A percentile compares a stretch with the other conserved stretches of the same genome.
phyloP scores from a whole-genome alignment of 352 stramenopile genomes.

The Thalassiosira gravida region DNA sequence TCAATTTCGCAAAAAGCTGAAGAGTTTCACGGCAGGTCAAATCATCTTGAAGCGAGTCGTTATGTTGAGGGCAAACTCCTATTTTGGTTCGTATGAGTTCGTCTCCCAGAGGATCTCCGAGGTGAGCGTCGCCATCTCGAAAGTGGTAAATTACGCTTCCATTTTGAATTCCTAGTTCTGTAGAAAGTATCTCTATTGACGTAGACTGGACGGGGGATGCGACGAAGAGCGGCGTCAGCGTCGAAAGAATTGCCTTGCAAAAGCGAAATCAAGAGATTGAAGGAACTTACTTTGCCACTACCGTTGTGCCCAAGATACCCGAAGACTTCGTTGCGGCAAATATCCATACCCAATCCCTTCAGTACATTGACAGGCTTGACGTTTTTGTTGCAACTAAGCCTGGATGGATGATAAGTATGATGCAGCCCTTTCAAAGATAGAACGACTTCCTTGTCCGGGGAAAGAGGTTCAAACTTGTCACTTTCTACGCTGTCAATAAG shows the following conservation, averaged over 20 bases:
- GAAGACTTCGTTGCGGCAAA: slow-evolving; percentile 47
- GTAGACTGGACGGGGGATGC: not conserved
- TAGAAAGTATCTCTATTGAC: not conserved
- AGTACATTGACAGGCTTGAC: slow-evolving; percentile 33
- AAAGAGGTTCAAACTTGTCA: slow-evolving; percentile 43
- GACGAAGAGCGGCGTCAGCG: not conserved
- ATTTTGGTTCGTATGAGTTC: slow-evolving; percentile 44
- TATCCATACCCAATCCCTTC: slow-evolving; percentile 42
- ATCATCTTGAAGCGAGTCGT: slow-evolving; percentile 69
- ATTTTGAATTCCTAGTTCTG: not conserved
- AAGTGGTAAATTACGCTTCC: not conserved
- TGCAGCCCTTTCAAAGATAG: slow-evolving; percentile 28
- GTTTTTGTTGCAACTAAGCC: slow-evolving; percentile 14
- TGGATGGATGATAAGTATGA: slow-evolving; percentile 31
- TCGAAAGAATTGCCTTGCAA: not conserved
- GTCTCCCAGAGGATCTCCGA: not conserved
- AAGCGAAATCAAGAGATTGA: not conserved
- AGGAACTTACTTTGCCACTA: not conserved
- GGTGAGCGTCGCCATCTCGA: not conserved
- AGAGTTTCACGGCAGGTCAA: slow-evolving; percentile 78
- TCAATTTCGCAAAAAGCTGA: slow-evolving; percentile 50
- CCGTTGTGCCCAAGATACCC: slow-evolving; percentile 38
- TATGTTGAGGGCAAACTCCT: slow-evolving; percentile 82
- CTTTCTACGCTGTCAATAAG: not conserved
- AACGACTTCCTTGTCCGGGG: slow-evolving; percentile 31